phyloP scores from a whole-genome alignment of 768 basidiomycete genomes.

The Rubroboletus pulcherrimus region DNA sequence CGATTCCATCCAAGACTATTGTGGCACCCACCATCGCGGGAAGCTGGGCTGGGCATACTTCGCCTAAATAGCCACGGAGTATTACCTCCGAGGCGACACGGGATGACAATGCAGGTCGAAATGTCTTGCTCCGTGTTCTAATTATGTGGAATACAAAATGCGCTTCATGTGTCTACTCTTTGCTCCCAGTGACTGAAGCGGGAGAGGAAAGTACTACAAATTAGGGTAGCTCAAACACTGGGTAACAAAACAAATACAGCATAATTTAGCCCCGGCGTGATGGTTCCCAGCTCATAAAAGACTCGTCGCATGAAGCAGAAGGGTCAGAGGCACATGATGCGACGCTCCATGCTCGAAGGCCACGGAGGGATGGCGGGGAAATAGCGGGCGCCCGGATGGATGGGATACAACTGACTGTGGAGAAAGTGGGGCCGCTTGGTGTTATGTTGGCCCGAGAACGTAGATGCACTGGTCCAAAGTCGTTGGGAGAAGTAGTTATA shows the following conservation, averaged over 20 bases:
- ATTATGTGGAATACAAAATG: conserved; percentile 6
- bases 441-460: conserved; percentile 15
- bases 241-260: neutral
- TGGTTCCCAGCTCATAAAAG: conserved; percentile 63
- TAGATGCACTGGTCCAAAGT: conserved; percentile 11
- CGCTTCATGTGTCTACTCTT: neutral
- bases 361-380: conserved; percentile 15
- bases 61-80: neutral
- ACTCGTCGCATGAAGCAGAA: conserved; percentile 45
- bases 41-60: neutral
- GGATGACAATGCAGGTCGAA: neutral
- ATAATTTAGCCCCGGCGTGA: conserved; percentile 32
- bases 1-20: neutral
- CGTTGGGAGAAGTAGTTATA: conserved; percentile 27
- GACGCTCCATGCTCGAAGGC: conserved; percentile 18
- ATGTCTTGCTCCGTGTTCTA: neutral
- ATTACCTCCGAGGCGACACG: neutral
- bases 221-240: neutral
- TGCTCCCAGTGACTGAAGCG: neutral
- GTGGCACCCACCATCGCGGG: neutral
- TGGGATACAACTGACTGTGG: conserved; percentile 14
- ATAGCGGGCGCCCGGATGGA: conserved; percentile 19
- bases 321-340: conserved; percentile 22
- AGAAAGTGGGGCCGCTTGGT: conserved; percentile 1
- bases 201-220: neutral